phyloP scores from a whole-genome alignment of 2,329 filamentous ascomycete genomes.

The Boeremia exigua region DNA sequence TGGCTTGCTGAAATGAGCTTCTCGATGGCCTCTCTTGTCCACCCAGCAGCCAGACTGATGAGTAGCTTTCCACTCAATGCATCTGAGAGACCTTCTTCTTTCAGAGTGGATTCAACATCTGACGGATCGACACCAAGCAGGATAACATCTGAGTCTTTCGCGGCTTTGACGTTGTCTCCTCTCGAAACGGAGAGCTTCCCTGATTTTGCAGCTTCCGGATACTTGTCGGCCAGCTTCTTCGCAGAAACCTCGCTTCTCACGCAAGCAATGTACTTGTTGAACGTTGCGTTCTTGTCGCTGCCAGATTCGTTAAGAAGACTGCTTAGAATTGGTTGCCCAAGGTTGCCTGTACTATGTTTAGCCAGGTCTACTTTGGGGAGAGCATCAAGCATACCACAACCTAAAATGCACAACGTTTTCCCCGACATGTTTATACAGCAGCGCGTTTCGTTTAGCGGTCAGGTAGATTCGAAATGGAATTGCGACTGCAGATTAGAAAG shows the following conservation, averaged over 20 bases:
- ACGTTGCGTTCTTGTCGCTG: constrained; percentile 21
- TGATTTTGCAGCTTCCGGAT: constrained; percentile 34
- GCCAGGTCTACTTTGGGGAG: neutral
- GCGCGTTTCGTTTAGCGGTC: neutral
- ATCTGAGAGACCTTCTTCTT: constrained; percentile 45
- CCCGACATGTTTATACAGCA: neutral
- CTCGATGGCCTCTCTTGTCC: constrained; percentile 52
- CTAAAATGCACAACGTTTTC: constrained; percentile 34
- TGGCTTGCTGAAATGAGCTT: constrained; percentile 34
- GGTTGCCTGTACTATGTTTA: constrained; percentile 41
- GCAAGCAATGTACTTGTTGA: constrained; percentile 50
- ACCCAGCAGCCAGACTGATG: constrained; percentile 61
- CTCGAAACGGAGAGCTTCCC: constrained; percentile 44
- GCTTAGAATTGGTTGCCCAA: constrained; percentile 48
- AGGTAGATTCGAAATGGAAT: neutral
- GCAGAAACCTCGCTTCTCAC: constrained; percentile 51
- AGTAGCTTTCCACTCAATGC: constrained; percentile 55
- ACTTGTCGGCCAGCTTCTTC: constrained; percentile 40
- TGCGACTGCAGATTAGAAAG: neutral
- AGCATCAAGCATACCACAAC: constrained; percentile 31
- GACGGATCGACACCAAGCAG: constrained; percentile 58
- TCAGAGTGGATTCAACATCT: constrained; percentile 51
- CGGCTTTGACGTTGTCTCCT: constrained; percentile 46
- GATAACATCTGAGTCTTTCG: constrained; percentile 49
- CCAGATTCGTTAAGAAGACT: constrained; percentile 37